Evolutionary conservation across 495 filamentous ascomycete genomes (phyloP), one percentile per base, ranked within the genome.

Genomic region (Immersiella caudata): DNA sequence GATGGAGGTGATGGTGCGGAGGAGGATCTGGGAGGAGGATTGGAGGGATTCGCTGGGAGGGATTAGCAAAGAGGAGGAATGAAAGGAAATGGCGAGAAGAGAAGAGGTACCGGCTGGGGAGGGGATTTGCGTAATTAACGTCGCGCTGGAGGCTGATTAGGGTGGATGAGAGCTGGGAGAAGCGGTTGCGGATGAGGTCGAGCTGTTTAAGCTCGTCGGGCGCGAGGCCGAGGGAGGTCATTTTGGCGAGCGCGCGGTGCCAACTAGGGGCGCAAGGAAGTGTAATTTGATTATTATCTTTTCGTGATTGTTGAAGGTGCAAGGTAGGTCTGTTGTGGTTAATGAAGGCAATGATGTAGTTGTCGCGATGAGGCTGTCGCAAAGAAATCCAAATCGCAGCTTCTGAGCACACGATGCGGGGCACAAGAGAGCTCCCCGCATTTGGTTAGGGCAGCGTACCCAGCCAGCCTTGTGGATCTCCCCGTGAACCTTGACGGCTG

Each of bases 161-260:
- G 71, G 86, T 90, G 74, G 81, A 86, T 18, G 85, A 86, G 46
- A 96, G 84, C 71, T 92, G 89, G 36, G 79, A 80, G 50, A 93
- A 86, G 16, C 91, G 86, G 70, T 90, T 89, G 51, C 91, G 89
- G 50, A 90, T 86, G 74, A 90, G 82, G 70, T 96, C 91, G 57
- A 96, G 84, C 65, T 85, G 82, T 79, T 89, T 89, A 60, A 92
- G 82, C 68, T 94, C 90, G 20, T 90, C 88, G 57, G 78, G 79
- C 18, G 66, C 75, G 27, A 87, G 75, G 20, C 75, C 73, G 22
- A 86, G 71, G 21, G 83, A 79, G 24, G 82, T 75, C 85, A 86
- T 87, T 52, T 36, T 71, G 58, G 29, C 59, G 6, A 29, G 14
- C 25, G n/a, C 9, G 7, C 6, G 11, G 18, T 57, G n/a, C 9